Conservation (phyloP, 1,139 yeast species). For the Taphrina communis region DNA sequence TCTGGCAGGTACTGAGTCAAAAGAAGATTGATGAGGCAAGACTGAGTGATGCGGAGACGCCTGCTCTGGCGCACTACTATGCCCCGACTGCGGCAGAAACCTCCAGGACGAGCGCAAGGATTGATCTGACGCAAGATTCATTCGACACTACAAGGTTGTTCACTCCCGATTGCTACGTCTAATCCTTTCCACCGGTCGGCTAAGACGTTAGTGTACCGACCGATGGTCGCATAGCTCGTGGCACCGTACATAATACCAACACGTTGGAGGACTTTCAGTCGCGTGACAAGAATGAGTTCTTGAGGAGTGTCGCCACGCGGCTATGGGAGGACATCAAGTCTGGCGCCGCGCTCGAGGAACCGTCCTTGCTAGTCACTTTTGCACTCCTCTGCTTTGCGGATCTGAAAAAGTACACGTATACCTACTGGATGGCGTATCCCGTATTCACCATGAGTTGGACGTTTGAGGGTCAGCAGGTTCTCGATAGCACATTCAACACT, state of each 20-base stretch:
- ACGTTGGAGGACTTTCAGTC: conserved; percentile 83
- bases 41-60: conserved; percentile 59
- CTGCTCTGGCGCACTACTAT: conserved; percentile 56
- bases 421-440: conserved; percentile 90
- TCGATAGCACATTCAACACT: not conserved
- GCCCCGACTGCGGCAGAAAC: conserved; percentile 57
- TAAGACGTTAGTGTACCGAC: conserved; percentile 4
- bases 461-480: not conserved
- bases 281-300: conserved; percentile 64
- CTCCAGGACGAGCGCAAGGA: conserved; percentile 52
- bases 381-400: conserved; percentile 78
- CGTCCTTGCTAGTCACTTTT: conserved; percentile 58
- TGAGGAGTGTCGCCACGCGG: conserved; percentile 41
- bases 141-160: conserved; percentile 44
- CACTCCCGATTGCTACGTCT: no score
- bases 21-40: conserved; percentile 71
- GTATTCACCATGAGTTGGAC: conserved; percentile 53
- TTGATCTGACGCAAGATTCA: conserved; percentile 48
- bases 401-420: conserved; percentile 82
- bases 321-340: conserved; percentile 49
- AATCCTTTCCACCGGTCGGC: no score
- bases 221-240: conserved; percentile 49
- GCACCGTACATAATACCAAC: conserved; percentile 67
- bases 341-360: conserved; percentile 53
- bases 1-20: conserved; percentile 74